Evolutionary conservation across 768 basidiomycete species (phyloP).

Genomic region (Boletus coccyginus): DNA sequence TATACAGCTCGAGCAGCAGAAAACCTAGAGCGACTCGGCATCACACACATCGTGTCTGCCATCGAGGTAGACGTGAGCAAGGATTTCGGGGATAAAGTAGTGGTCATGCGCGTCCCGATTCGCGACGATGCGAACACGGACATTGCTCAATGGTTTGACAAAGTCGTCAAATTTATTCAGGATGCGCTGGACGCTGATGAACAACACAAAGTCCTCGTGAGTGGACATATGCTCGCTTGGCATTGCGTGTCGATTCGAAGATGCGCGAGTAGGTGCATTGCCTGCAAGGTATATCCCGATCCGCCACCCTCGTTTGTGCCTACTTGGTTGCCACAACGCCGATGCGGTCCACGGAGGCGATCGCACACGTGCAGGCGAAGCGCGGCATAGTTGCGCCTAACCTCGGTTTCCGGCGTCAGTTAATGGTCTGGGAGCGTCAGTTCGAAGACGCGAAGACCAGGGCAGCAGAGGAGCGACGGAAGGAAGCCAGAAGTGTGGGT

Average conservation of each 20-base stretch:
- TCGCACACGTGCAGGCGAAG: conserved; percentile 51
- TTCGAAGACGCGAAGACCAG: conserved; percentile 26
- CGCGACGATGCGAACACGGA: conserved; percentile 40
- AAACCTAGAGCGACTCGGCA: conserved; percentile 52
- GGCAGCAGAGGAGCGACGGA: conserved; percentile 16
- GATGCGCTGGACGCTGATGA: conserved; percentile 44
- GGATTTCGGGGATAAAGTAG: conserved; percentile 33
- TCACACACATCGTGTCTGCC: conserved; percentile 73
- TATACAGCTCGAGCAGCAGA: conserved; percentile 50
- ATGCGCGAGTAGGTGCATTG: conserved; percentile 62
- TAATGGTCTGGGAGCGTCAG: conserved; percentile 36
- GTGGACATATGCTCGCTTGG: conserved; percentile 16
- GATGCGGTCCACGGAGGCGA: conserved; percentile 53
- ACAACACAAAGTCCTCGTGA: conserved; percentile 47
- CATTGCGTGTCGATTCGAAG: neutral
- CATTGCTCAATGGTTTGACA: conserved; percentile 44
- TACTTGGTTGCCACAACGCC: conserved; percentile 55
- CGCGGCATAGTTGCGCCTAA: conserved; percentile 67
- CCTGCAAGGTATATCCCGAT: conserved; percentile 70
- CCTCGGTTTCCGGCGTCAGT: conserved; percentile 61
- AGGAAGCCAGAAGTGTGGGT: conserved; percentile 5
- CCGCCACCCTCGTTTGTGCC: conserved; percentile 72
- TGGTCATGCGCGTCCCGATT: conserved; percentile 51
- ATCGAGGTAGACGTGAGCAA: conserved; percentile 42
- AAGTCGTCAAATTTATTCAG: conserved; percentile 52